Evolutionary conservation across 2,329 filamentous ascomycete species (phyloP).

Genomic region (Zalaria obscura): DNA sequence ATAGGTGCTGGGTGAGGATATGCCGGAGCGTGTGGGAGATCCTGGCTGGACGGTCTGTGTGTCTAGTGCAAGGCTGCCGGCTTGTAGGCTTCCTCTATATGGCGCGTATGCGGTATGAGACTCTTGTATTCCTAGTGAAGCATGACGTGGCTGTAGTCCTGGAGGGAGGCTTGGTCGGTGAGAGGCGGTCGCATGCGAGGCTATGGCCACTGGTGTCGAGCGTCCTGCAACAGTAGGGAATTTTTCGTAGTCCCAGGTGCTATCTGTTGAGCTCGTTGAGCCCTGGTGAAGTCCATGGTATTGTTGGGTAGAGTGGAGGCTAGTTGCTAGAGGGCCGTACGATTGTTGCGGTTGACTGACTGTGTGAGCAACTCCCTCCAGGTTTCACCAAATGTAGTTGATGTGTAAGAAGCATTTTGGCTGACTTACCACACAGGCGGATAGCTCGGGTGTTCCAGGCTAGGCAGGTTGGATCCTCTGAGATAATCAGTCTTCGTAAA

Average conservation of each 20-base stretch:
- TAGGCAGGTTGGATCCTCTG: neutral
- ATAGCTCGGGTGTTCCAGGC: neutral
- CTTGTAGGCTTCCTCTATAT: neutral
- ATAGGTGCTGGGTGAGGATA: neutral
- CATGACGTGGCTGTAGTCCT: too few relatives aligned
- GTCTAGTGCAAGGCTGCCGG: neutral
- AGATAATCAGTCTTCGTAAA: neutral
- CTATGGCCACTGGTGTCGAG: neutral
- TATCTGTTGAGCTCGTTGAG: neutral
- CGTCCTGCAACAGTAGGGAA: neutral
- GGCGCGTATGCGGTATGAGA: neutral
- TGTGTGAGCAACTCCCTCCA: neutral
- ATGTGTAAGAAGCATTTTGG: neutral
- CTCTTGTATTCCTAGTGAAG: neutral
- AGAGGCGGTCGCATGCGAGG: neutral
- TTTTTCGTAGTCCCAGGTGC: neutral
- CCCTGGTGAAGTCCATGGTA: neutral
- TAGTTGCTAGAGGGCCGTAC: neutral
- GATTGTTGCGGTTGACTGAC: neutral
- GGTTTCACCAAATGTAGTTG: too few relatives aligned
- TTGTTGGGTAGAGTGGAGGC: neutral
- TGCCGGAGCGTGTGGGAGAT: neutral
- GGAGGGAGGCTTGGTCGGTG: neutral
- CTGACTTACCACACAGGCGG: neutral
- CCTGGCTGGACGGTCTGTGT: neutral